Base-by-base conservation (phyloP, 2,329 filamentous ascomycete genomes). In the Juglanconis sp. region DNA sequence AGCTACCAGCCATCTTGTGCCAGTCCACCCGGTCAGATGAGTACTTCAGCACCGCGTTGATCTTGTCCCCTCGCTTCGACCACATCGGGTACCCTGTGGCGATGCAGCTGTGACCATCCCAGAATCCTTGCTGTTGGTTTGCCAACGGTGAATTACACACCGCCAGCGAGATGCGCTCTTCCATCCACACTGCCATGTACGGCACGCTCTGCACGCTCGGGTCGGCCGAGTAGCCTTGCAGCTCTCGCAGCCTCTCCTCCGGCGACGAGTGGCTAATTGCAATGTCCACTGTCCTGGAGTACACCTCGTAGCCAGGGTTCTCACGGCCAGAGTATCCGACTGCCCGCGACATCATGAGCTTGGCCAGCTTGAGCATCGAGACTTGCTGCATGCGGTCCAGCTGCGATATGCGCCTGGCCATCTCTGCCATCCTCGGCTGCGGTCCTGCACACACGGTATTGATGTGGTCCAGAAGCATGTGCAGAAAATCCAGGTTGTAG, bases 351-450 rank as follows among this genome's bases (percentile, higher is more conserved):
- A 60, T 60, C 30, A 50, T 56, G 35, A 32, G 3, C 6, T 55
- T 50, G 5, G 59, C 51, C 7, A 54, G n/a, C 13, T 51, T 61
- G 40, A 61, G 32, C 35, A 49, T 54, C 8, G 36, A 31, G 4
- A 34, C 34, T 32, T 54, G 55, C 44, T 13, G 30, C 4, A 35
- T 15, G 6, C 34, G 10, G 11, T 13, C n/a, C 8, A 61, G n/a
- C 1, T 32, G 44, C 11, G 13, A 44, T 13, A 58, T 42, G 10
- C 24, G 49, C n/a, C 30, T 31, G 1, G 44, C 42, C 30, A 61
- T 40, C 34, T 61, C 55, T 6, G 59, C 36, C 44, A 58, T 51
- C 6, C 54, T 57, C 15, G 54, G 59, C 38, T 57, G 55, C 32
- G 54, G 40, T 9, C 10, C 47, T 4, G 17, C 50, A n/a, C 49